These are phyloP conservation scores for Myriosclerotinia scirpicola DNA, from an alignment of 2,329 filamentous ascomycete genomes.

Conservation along the genomic window DNA sequence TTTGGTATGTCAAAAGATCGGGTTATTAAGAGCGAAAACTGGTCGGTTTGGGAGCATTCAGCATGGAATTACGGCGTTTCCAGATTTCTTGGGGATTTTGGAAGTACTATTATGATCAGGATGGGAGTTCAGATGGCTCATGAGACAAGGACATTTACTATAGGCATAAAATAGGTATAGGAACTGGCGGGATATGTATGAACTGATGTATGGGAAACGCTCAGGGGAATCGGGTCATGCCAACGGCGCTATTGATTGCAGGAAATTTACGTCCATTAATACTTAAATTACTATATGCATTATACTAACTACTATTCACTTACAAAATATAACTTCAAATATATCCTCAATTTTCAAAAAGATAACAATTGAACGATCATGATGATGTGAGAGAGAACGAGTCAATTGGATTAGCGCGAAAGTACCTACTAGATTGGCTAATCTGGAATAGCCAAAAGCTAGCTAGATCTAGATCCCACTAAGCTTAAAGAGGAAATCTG, in stretches of 20 bases:
- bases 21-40: background rate
- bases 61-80: background rate
- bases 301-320: background rate
- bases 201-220: conserved; percentile 5
- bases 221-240: background rate
- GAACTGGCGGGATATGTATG: conserved; percentile 11
- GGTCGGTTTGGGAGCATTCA: conserved; percentile 3
- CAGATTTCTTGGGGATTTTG: background rate
- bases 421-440: too few species aligned
- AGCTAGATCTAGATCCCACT: background rate
- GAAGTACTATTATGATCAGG: background rate
- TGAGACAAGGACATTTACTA: background rate
- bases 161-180: background rate
- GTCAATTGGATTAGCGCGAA: background rate
- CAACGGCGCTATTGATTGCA: background rate
- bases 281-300: too few species aligned
- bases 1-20: conserved; percentile 1
- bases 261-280: too few species aligned
- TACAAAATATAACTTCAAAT: background rate
- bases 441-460: background rate
- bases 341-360: background rate
- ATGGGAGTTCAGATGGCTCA: conserved; percentile 3
- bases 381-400: background rate
- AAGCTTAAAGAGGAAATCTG: background rate
- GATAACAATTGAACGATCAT: too few species aligned